phyloP scores from a whole-genome alignment of 202 grass and related monocot genomes.

The Zoysia matrella region DNA sequence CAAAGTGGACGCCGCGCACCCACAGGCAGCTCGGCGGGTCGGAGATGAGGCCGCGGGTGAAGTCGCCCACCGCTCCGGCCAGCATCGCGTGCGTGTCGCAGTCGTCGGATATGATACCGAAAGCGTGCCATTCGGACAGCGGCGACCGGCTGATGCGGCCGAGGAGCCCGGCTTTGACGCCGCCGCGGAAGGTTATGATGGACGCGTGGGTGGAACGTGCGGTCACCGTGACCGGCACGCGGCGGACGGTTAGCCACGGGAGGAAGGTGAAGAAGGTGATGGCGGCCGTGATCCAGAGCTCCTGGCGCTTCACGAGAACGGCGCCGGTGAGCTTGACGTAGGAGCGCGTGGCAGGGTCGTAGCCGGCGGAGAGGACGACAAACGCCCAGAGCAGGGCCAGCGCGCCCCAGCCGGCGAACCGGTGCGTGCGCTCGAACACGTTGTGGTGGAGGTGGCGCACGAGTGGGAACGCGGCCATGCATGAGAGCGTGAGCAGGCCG shows the following conservation, averaged over 20 bases:
- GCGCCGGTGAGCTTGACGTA: conserved; percentile 39
- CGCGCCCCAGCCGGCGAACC: conserved; percentile 72
- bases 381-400: conserved; percentile 71
- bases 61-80: conserved; percentile 74
- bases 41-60: conserved; percentile 55
- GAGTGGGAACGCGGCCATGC: conserved; percentile 65
- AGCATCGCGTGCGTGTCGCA: conserved; percentile 56
- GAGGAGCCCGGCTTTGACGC: conserved; percentile 58
- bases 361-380: conserved; percentile 55
- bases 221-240: conserved; percentile 60
- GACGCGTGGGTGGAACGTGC: conserved; percentile 62
- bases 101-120: conserved; percentile 73
- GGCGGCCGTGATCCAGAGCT: conserved; percentile 54
- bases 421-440: conserved; percentile 78
- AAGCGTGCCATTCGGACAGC: conserved; percentile 79
- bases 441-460: conserved; percentile 82
- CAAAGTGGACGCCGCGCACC: conserved; percentile 64
- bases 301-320: conserved; percentile 42
- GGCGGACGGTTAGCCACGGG: conserved; percentile 63
- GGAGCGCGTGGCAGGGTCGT: conserved; percentile 44
- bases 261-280: conserved; percentile 75
- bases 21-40: conserved; percentile 63
- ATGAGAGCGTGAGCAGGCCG: conserved; percentile 52
- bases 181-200: conserved; percentile 58
- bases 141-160: conserved; percentile 74